A percentile compares a stretch with the other conserved stretches of the same genome.
Evolutionary conservation across 371 early-diverging fungal genomes (phyloP).

Genomic region (Catenaria anguillulae): DNA sequence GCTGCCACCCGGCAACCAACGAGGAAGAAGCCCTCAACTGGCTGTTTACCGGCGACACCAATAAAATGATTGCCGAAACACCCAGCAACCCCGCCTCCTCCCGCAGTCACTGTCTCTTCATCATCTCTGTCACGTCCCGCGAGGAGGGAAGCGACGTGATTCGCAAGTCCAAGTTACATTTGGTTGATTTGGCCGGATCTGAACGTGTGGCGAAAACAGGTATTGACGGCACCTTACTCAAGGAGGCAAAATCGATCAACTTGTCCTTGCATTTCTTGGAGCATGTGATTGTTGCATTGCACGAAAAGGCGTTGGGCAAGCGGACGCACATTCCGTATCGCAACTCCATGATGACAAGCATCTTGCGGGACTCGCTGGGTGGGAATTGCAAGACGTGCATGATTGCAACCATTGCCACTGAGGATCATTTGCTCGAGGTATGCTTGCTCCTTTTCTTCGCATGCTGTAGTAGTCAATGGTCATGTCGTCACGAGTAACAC

Average conservation of each 20-base stretch:
- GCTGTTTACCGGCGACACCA: conserved; percentile 41
- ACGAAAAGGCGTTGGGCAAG: conserved; percentile 28
- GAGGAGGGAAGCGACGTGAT: conserved; percentile 22
- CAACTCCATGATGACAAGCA: conserved; percentile 53
- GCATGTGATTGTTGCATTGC: conserved; percentile 51
- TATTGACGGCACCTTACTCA: conserved; percentile 33
- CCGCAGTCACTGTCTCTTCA: conserved; percentile 47
- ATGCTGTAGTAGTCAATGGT: not conserved
- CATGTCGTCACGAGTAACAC: not conserved
- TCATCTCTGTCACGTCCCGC: conserved; percentile 24
- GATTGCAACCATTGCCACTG: conserved; percentile 42
- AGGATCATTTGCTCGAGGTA: conserved; percentile 33
- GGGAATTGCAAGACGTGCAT: conserved; percentile 55
- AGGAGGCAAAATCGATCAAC: conserved; percentile 54
- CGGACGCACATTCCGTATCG: conserved; percentile 50
- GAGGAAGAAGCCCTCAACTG: conserved; percentile 40
- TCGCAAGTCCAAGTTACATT: conserved; percentile 35
- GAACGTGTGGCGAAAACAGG: conserved; percentile 39
- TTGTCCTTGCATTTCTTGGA: conserved; percentile 50
- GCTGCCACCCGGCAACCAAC: conserved; percentile 20
- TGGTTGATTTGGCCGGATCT: conserved; percentile 63
- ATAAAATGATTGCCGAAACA: conserved; percentile 46
- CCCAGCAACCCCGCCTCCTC: conserved; percentile 48
- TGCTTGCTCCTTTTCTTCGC: not conserved
- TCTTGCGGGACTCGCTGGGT: conserved; percentile 50